These are phyloP conservation scores for Babesia bigemina DNA, from an alignment of 169 alveolate species.

Conservation along the genomic window DNA sequence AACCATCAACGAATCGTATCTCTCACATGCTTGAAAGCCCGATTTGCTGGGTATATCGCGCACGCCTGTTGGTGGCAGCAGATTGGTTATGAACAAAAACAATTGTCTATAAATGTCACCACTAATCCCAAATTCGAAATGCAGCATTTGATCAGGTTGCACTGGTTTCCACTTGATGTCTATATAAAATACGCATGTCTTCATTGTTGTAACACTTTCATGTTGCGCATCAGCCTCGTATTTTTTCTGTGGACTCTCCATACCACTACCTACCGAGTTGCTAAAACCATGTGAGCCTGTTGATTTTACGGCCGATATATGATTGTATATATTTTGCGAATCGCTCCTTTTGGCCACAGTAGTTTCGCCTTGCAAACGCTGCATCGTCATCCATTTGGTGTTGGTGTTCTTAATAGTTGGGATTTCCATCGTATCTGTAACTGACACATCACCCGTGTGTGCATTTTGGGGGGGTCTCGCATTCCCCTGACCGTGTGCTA, in stretches of 20 bases:
- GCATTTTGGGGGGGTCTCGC: too few relatives aligned
- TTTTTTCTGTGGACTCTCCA: neutral
- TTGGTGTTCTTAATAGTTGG: neutral
- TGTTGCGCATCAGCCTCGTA: neutral
- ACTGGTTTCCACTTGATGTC: conserved; percentile 5
- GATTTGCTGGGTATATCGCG: neutral
- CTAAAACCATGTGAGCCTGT: too few relatives aligned
- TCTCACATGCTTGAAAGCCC: neutral
- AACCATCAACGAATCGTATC: neutral
- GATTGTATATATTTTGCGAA: too few relatives aligned
- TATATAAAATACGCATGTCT: neutral
- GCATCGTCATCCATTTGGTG: too few relatives aligned
- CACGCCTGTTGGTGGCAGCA: neutral
- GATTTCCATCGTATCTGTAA: neutral
- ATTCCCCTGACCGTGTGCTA: too few relatives aligned
- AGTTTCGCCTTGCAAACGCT: too few relatives aligned
- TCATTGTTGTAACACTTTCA: neutral
- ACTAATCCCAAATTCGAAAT: conserved; percentile 14
- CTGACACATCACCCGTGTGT: too few relatives aligned
- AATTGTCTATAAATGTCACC: neutral
- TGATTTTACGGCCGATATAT: too few relatives aligned
- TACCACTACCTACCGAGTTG: too few relatives aligned
- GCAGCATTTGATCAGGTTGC: conserved; percentile 16
- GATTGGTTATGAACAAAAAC: neutral
- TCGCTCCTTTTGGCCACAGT: too few relatives aligned